A percentile compares a stretch with the other conserved stretches of the same genome.
Conservation (phyloP, 1,284 basidiomycete genomes). For the Vanrija pseudolonga region DNA sequence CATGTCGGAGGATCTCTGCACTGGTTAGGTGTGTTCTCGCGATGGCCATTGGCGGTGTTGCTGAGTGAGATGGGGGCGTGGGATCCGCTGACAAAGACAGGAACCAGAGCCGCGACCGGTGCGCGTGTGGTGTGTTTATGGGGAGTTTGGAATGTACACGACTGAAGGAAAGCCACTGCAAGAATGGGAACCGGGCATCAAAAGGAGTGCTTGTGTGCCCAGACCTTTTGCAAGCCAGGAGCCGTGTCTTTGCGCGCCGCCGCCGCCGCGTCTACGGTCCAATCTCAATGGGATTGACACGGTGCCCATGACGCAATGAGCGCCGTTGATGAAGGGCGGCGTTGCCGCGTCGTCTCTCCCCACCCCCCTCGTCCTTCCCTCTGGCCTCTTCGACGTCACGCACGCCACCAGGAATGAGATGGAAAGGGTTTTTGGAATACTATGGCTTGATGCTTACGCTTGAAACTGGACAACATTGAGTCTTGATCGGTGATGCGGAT, state of each 20-base stretch:
- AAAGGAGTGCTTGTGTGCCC: no score
- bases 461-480: constrained; percentile 44
- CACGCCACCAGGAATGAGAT: background rate
- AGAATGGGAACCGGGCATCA: no score
- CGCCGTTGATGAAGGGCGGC: background rate
- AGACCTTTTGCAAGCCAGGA: no score
- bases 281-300: no score
- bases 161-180: background rate
- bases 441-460: constrained; percentile 35
- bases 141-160: background rate
- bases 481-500: constrained; percentile 30
- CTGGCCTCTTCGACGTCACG: background rate
- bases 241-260: no score
- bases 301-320: background rate
- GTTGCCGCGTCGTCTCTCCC: no score
- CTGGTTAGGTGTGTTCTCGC: background rate
- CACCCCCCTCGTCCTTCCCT: no score
- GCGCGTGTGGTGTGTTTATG: no score
- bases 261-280: no score
- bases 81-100: no score
- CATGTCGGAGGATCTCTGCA: constrained; percentile 71
- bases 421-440: background rate
- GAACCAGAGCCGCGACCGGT: no score
- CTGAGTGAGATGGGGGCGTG: no score
- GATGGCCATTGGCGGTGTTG: constrained; percentile 10